Conservation (phyloP, 768 basidiomycete species). For the Mycena galopus region DNA sequence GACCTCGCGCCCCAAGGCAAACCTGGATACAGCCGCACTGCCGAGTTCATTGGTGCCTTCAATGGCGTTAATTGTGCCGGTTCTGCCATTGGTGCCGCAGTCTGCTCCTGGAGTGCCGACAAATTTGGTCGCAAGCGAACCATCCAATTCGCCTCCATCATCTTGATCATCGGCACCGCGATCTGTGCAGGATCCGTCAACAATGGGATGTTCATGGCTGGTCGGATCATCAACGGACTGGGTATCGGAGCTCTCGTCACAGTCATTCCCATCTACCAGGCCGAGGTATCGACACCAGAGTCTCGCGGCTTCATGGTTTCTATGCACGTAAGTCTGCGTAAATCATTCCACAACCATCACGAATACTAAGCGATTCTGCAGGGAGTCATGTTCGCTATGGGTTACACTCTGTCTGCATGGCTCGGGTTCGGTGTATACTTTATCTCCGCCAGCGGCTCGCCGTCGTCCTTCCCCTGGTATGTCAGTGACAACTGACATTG, state of each 20-base stretch:
- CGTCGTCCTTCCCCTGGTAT: too few relatives aligned
- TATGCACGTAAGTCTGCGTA: too few relatives aligned
- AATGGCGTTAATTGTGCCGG: constrained; percentile 16
- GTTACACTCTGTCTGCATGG: too few relatives aligned
- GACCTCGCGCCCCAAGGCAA: constrained; percentile 12
- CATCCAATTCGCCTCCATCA: constrained; percentile 14
- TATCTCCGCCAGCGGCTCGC: too few relatives aligned
- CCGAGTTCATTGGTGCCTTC: constrained; percentile 17
- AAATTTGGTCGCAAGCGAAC: constrained; percentile 15
- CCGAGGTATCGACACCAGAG: too few relatives aligned
- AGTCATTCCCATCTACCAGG: too few relatives aligned
- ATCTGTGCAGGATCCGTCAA: constrained; percentile 17
- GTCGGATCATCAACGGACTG: constrained; percentile 16
- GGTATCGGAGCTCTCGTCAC: constrained; percentile 13
- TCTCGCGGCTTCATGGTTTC: too few relatives aligned
- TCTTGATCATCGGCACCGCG: constrained; percentile 12
- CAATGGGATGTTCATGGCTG: constrained; percentile 14
- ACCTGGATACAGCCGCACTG: constrained; percentile 13
- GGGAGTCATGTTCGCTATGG: too few relatives aligned
- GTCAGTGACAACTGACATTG: too few relatives aligned
- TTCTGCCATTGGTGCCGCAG: constrained; percentile 14
- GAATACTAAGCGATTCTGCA: too few relatives aligned
- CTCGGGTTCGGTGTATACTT: too few relatives aligned
- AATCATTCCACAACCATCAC: too few relatives aligned
- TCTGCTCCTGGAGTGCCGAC: constrained; percentile 15